Conservation (phyloP, 331 rosid genomes). For the Saraca asoca region DNA sequence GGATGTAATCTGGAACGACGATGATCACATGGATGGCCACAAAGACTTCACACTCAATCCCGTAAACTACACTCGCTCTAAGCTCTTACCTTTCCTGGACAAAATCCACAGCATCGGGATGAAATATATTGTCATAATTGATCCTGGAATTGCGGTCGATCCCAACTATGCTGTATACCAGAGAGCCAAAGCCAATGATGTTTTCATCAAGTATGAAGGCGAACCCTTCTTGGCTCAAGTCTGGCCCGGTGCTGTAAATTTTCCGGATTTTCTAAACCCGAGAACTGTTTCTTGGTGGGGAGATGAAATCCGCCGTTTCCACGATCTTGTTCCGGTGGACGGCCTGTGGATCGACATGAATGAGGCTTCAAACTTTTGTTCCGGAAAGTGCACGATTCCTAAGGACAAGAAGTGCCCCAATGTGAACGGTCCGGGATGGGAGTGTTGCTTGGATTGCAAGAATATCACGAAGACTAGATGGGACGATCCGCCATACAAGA, state of each 20-base stretch:
- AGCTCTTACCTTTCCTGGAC: slow-evolving; percentile 76
- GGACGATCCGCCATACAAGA: slow-evolving; percentile 93
- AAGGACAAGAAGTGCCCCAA: slow-evolving; percentile 58
- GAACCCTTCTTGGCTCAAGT: slow-evolving; percentile 94
- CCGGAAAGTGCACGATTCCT: slow-evolving; percentile 79
- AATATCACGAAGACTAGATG: slow-evolving; percentile 80
- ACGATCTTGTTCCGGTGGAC: slow-evolving; percentile 83
- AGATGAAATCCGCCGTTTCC: slow-evolving; percentile 84
- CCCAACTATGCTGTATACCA: slow-evolving; percentile 73
- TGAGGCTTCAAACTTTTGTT: slow-evolving; percentile 81
- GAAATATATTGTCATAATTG: slow-evolving; percentile 85
- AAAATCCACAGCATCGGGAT: slow-evolving; percentile 82
- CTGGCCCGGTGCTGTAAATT: slow-evolving; percentile 95
- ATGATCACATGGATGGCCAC: slow-evolving; percentile 93
- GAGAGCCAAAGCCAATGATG: slow-evolving; percentile 76
- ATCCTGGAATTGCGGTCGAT: slow-evolving; percentile 84
- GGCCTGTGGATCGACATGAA: slow-evolving; percentile 99
- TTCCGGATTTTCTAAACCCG: slow-evolving; percentile 93
- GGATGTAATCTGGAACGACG: slow-evolving; percentile 95
- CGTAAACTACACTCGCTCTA: slow-evolving; percentile 65
- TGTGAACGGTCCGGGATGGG: slow-evolving; percentile 77
- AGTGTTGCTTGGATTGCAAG: slow-evolving; percentile 87
- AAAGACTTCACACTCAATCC: slow-evolving; percentile 86
- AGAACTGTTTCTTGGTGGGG: slow-evolving; percentile 90
- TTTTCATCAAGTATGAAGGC: slow-evolving; percentile 80